Conservation (phyloP, 805 yeast species). For the Cyberlindnera saturnus region DNA sequence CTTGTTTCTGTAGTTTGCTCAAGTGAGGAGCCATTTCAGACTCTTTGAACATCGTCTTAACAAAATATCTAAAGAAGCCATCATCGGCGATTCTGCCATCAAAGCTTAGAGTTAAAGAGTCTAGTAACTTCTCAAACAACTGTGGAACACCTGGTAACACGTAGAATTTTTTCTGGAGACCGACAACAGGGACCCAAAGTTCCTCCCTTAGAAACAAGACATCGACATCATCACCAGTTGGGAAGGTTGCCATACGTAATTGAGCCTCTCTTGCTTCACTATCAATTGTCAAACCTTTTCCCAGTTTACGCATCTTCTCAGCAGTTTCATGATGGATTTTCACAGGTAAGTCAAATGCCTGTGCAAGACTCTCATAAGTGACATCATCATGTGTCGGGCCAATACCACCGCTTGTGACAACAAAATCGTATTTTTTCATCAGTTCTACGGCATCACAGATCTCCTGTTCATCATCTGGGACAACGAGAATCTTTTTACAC, state of each 20-base stretch:
- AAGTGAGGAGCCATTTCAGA: constrained; percentile 64
- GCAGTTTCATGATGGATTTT: constrained; percentile 52
- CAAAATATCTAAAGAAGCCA: constrained; percentile 43
- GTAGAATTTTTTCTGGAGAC: constrained; percentile 55
- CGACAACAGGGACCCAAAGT: constrained; percentile 83
- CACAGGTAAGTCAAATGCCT: constrained; percentile 48
- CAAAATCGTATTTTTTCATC: constrained; percentile 54
- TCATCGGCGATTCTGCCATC: constrained; percentile 25
- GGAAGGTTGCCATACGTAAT: constrained; percentile 76
- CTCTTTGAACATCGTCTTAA: constrained; percentile 57
- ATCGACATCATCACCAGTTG: constrained; percentile 37
- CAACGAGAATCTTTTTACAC: constrained; percentile 57
- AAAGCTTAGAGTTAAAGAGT: constrained; percentile 36
- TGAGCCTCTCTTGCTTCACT: constrained; percentile 52
- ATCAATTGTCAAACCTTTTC: constrained; percentile 32
- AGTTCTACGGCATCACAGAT: constrained; percentile 46
- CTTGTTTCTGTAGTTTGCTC: constrained; percentile 40
- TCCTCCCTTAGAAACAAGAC: constrained; percentile 43
- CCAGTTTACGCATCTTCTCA: constrained; percentile 48
- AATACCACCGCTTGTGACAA: constrained; percentile 40
- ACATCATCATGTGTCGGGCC: constrained; percentile 93
- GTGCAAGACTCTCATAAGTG: constrained; percentile 71
- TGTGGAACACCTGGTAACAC: constrained; percentile 84
- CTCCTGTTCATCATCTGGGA: constrained; percentile 71
- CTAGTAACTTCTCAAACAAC: constrained; percentile 52